Percentiles rank a stretch among this genome's conserved stretches.
These are phyloP conservation scores for Plantago coronopus DNA, from an alignment of 305 asterid species.

Conservation along the genomic window DNA sequence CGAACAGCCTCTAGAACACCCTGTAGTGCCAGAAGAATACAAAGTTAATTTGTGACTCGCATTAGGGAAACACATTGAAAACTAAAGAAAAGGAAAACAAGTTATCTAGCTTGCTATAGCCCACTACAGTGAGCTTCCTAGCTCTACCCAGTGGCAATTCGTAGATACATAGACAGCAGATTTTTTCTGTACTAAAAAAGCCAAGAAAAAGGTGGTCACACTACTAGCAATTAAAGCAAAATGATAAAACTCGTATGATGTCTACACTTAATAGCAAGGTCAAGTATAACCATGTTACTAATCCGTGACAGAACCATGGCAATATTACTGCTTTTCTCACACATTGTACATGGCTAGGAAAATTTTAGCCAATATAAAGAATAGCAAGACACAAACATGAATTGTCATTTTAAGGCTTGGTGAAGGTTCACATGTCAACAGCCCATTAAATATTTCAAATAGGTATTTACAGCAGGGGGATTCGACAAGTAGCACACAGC, in stretches of 20 bases:
- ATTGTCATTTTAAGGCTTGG: neutral
- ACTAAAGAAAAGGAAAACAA: neutral
- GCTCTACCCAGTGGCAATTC: too few relatives aligned
- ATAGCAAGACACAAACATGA: neutral
- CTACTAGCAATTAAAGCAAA: too few relatives aligned
- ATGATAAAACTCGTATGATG: too few relatives aligned
- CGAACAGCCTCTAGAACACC: conserved; percentile 99
- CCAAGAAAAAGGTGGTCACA: too few relatives aligned
- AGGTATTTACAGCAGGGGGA: neutral
- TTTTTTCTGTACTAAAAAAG: too few relatives aligned
- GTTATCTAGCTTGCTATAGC: too few relatives aligned
- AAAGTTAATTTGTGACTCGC: conserved; percentile 10
- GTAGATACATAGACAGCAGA: too few relatives aligned
- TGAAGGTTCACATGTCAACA: neutral
- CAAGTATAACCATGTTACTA: too few relatives aligned
- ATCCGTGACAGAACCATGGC: neutral
- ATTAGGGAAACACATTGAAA: neutral
- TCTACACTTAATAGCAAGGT: too few relatives aligned
- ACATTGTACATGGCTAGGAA: conserved; percentile 3
- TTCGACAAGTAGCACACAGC: neutral
- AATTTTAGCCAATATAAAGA: neutral
- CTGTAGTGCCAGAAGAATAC: conserved; percentile 37
- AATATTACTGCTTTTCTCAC: neutral
- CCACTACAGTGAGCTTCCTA: too few relatives aligned
- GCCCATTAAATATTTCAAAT: neutral